Base-by-base conservation (phyloP, 1,284 basidiomycete species). In the Ganoderma multipileum region DNA sequence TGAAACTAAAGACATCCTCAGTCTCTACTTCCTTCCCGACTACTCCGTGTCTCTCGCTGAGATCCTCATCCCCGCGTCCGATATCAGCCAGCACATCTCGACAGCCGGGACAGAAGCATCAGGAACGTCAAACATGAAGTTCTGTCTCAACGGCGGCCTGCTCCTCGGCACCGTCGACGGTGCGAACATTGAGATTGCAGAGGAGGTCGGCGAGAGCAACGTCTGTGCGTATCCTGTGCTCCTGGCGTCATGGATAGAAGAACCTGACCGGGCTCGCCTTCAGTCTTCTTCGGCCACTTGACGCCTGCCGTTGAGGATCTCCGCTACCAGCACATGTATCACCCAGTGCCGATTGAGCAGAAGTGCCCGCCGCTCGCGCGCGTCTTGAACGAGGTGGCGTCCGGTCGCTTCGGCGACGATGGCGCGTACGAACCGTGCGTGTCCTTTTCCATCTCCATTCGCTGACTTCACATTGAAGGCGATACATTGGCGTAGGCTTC, bases 181-280 rank as follows among this genome's bases (percentile, higher is more conserved):
- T 69, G 96, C 96, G 28, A 97, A 96, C 78, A 95, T 97, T 70
- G 96, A 97, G 82, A 97, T 98, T 73, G 95, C 94, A 2, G 95
- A 97, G 78, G 95, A 97, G 79, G 91, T 91, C 41, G 91, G 92
- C 39, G 89, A 91, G 72, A 85, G 86, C 72, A 90, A 92, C 77
- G 88, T 84, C 76, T 92, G 90, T 91, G 75, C 81, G 90, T 88
- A 62, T 33, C 64, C 1, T 42, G 23, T 38, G 33, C 38, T 36
- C 47, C 26, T 39, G 28, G 16, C 52, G 61, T 23, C 54, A 66
- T 7, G 28, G 39, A 7, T 36, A 70, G n/a, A 66, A 67, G 50
- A n/a, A 67, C 58, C 61, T 41, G 66, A 38, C 20, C 6, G 8
- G 23, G 28, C 23, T 47, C 14, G 23, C 23, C 39, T 23, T 16